Conservation (phyloP, 2,329 filamentous ascomycete species). For the Pseudogymnoascus sp. region DNA sequence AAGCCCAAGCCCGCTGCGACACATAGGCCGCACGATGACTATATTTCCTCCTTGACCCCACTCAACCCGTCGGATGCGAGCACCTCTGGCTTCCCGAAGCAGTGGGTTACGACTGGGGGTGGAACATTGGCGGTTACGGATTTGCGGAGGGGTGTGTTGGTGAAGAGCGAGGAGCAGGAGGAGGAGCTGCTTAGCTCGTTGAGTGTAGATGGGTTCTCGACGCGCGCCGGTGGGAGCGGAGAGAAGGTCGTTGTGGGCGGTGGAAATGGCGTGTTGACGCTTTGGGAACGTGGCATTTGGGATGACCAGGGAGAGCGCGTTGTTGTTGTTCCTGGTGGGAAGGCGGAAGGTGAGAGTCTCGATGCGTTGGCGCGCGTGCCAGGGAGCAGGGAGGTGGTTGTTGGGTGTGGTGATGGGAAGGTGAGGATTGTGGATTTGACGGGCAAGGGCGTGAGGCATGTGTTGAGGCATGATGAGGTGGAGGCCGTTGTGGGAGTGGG, state of each 20-base stretch:
- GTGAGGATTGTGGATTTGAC: constrained; percentile 68
- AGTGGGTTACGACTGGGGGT: constrained; percentile 90
- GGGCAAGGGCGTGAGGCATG: constrained; percentile 61
- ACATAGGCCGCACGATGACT: constrained; percentile 83
- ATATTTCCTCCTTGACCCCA: constrained; percentile 79
- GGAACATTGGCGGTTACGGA: constrained; percentile 88
- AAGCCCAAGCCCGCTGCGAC: constrained; percentile 64
- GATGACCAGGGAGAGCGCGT: constrained; percentile 91
- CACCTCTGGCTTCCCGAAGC: constrained; percentile 83
- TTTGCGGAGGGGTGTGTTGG: constrained; percentile 73
- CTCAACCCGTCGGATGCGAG: constrained; percentile 72
- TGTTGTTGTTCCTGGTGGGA: constrained; percentile 56
- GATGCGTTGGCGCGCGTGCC: constrained; percentile 71
- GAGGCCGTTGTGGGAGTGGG: constrained; percentile 75
- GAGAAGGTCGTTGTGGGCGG: constrained; percentile 68
- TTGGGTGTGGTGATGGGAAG: constrained; percentile 73
- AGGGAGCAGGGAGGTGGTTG: constrained; percentile 64
- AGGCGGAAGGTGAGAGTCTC: constrained; percentile 63
- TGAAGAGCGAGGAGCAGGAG: constrained; percentile 88
- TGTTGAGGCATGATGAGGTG: constrained; percentile 67
- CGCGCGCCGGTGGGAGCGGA: constrained; percentile 55
- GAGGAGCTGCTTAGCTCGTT: constrained; percentile 80
- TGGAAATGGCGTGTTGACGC: constrained; percentile 70
- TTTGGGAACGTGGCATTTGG: constrained; percentile 94
- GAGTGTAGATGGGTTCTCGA: constrained; percentile 66